Conservation (phyloP, 768 basidiomycete genomes). For the Boletus subcaerulescens region DNA sequence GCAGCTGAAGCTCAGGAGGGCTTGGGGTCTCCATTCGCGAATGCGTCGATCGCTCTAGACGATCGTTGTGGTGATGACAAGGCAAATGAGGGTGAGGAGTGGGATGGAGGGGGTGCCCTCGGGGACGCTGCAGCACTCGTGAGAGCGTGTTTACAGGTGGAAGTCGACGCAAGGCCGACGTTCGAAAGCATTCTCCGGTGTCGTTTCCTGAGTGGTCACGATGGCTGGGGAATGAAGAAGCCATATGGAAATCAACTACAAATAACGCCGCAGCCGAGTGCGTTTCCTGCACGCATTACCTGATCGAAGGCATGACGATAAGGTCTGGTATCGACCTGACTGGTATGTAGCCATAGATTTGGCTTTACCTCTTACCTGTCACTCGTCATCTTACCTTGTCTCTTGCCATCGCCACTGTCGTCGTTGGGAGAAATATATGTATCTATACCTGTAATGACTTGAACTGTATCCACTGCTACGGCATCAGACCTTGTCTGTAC, state of each 20-base stretch:
- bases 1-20: constrained; percentile 90
- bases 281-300: constrained; percentile 29
- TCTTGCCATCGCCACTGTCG: constrained; percentile 4
- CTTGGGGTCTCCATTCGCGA: constrained; percentile 69
- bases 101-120: constrained; percentile 79
- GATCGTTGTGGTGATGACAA: constrained; percentile 77
- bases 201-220: constrained; percentile 74
- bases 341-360: constrained; percentile 12
- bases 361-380: constrained; percentile 5
- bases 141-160: constrained; percentile 78
- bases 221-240: constrained; percentile 62
- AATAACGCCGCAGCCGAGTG: constrained; percentile 28
- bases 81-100: constrained; percentile 70
- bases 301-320: constrained; percentile 20
- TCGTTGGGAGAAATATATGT: constrained; percentile 6
- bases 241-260: constrained; percentile 29
- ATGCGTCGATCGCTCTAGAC: constrained; percentile 71
- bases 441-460: constrained; percentile 4
- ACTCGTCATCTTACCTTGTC: not conserved
- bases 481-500: no score
- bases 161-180: constrained; percentile 72
- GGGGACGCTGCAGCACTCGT: constrained; percentile 86
- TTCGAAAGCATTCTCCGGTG: constrained; percentile 80
- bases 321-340: constrained; percentile 1
- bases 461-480: not conserved